phyloP scores from a whole-genome alignment of 1,139 yeast genomes.

The Eremothecium gossypii region DNA sequence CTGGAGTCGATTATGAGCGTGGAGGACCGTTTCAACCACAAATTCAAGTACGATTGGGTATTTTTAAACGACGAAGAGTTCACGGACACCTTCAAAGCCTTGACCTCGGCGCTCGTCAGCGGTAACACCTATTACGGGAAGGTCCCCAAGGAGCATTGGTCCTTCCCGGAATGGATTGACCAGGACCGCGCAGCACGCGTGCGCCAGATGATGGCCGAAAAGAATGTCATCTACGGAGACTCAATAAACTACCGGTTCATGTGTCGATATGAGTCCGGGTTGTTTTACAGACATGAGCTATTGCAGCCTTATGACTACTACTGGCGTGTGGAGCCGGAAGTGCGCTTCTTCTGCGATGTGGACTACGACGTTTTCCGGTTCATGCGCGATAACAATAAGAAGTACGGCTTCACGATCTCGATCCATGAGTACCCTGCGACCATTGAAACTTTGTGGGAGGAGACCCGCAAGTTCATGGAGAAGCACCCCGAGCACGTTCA shows the following conservation, averaged over 20 bases:
- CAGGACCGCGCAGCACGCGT: constrained; percentile 45
- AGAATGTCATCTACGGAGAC: constrained; percentile 50
- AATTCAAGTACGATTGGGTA: constrained; percentile 69
- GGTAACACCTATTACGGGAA: constrained; percentile 41
- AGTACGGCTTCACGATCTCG: constrained; percentile 57
- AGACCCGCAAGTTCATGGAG: constrained; percentile 43
- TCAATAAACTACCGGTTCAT: constrained; percentile 57
- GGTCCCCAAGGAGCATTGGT: constrained; percentile 44
- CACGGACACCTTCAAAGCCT: constrained; percentile 35
- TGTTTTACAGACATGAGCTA: constrained; percentile 54
- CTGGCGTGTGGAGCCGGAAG: constrained; percentile 72
- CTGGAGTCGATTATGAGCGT: constrained; percentile 52
- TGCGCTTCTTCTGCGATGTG: constrained; percentile 54
- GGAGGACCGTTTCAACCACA: constrained; percentile 62
- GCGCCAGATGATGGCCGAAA: constrained; percentile 42
- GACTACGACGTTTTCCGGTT: constrained; percentile 56
- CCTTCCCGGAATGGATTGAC: constrained; percentile 51
- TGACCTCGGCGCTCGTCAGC: constrained; percentile 31
- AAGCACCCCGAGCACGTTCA: constrained; percentile 37
- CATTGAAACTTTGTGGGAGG: constrained; percentile 54
- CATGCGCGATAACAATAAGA: constrained; percentile 53
- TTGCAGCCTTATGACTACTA: constrained; percentile 56
- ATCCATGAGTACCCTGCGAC: constrained; percentile 51
- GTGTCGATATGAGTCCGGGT: constrained; percentile 70
- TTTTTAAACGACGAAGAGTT: constrained; percentile 55